Evolutionary conservation across 768 basidiomycete genomes (phyloP), one percentile per base, ranked within the genome.

Genomic region (Asterophora parasitica): DNA sequence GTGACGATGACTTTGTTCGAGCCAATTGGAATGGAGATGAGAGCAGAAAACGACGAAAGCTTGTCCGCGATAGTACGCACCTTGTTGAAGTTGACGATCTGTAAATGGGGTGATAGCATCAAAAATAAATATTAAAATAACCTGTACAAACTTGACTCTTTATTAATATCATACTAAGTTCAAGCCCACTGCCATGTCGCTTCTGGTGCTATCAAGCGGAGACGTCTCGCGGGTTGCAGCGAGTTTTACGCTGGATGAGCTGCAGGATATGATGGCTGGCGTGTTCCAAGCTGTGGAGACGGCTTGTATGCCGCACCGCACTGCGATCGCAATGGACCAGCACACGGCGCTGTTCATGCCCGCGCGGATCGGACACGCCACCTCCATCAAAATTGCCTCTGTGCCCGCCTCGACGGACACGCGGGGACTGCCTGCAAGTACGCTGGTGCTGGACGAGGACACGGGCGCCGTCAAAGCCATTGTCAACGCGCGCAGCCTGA

Each of bases 311-410:
- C 91, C 91, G 3, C 83, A 79, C 45, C 75, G 92, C 41, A 78
- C 75, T 0, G 65, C 72, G 0, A 61, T 92, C 9, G 67, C 70
- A 0, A 79, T 75, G 42, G 57, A 63, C 7, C 69, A 73, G 35
- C 81, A 90, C 54, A 83, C 74, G 1, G 71, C 77, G 0, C 70
- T 96, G 2, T 87, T 92, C 65, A 95, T 95, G 92, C 91, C 92
- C 2, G 79, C 88, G 6, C 77, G 84, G 19, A 70, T 85, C 8
- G 61, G 20, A 17, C 55, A 61, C 7, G 82, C 81, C 1, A 85
- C 85, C 1, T 68, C 85, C 2, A 71, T 90, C 50, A 94, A 96
- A 65, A 76, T 90, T n/a, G 92, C 90, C 3, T 85, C 81, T 23
- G 74, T 92, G 1, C 92, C 92, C 0, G 54, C 53, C 1, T 45